Base-by-base conservation (phyloP, 345 rosid genomes). In the Cardiospermum halicacabum region DNA sequence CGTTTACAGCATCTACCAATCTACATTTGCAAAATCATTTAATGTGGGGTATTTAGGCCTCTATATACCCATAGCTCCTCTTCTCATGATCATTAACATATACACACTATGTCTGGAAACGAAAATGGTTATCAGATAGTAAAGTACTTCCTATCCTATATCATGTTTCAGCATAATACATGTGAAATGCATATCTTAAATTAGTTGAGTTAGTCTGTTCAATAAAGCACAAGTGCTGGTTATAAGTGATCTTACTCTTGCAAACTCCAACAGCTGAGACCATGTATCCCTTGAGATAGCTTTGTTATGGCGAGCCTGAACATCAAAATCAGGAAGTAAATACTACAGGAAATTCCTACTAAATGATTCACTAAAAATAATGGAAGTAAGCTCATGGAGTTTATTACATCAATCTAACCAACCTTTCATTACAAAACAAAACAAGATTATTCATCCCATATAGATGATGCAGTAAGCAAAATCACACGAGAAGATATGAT, bases 201-300 rank as follows among this genome's bases (percentile, higher is more conserved):
- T 11, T 2, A 21, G 42, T 51, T 32, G 28, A 53, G 31, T 25
- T 37, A 45, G 15, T 28, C 39, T 26, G 49, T 49, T 59, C 39
- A 37, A 50, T 11, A 4, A 31, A 31, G 31, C 22, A 31, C 34
- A 31, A 31, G 31, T 16, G 22, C 34, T 16, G 50, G 34, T 34
- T 26, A 27, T 32, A n/a, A 18, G 26, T 43, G 53, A 57, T 65
- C 77, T 84, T 85, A 91, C 99, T 88, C 87, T 82, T 39, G 86
- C 81, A 72, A 94, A 91, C 80, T 89, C 99, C 81, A 88, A 71
- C 13, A 91, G 88, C 68, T 93, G 97, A 76, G 94, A 76, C 98
- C 98, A 93, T 40, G 97, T 93, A 74, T 93, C 98, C 83, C 92
- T 75, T 11, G 98, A 86, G 72, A 93, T 93, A 19, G 96, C 98